These are phyloP conservation scores for Ceratocystiopsis sp. DNA, from an alignment of 2,329 filamentous ascomycete genomes.

Conservation along the genomic window DNA sequence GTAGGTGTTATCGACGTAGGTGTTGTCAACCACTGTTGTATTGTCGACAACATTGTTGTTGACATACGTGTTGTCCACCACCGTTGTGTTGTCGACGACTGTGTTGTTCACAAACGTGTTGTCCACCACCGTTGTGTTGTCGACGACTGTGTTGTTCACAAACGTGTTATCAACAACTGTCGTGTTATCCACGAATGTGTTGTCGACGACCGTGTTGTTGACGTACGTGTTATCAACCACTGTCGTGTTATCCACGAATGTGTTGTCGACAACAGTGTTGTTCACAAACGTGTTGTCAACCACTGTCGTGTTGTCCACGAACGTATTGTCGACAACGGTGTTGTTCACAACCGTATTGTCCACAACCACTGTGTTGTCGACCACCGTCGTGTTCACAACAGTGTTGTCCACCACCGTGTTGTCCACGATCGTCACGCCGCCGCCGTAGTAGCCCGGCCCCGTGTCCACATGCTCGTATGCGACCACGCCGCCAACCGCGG, in stretches of 20 bases:
- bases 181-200: not conserved
- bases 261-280: not conserved
- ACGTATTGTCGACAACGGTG: not conserved
- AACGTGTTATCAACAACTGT: not conserved
- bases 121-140: slow-evolving; percentile 1
- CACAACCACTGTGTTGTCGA: not conserved
- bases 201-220: not conserved
- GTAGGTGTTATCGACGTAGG: slow-evolving; percentile 1
- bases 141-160: not conserved
- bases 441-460: too few species aligned
- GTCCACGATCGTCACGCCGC: too few species aligned
- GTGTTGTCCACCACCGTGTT: not conserved
- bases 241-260: too few species aligned
- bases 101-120: not conserved
- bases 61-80: not conserved
- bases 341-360: not conserved
- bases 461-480: too few species aligned
- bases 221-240: too few species aligned
- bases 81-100: not conserved
- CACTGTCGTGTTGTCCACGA: too few species aligned
- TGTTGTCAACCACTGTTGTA: not conserved
- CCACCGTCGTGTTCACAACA: not conserved
- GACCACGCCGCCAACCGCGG: too few species aligned
- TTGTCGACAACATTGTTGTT: not conserved
- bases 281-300: slow-evolving; percentile 1